Evolutionary conservation across 2,329 filamentous ascomycete genomes (phyloP).

Genomic region (Phaeoacremonium minimum): DNA sequence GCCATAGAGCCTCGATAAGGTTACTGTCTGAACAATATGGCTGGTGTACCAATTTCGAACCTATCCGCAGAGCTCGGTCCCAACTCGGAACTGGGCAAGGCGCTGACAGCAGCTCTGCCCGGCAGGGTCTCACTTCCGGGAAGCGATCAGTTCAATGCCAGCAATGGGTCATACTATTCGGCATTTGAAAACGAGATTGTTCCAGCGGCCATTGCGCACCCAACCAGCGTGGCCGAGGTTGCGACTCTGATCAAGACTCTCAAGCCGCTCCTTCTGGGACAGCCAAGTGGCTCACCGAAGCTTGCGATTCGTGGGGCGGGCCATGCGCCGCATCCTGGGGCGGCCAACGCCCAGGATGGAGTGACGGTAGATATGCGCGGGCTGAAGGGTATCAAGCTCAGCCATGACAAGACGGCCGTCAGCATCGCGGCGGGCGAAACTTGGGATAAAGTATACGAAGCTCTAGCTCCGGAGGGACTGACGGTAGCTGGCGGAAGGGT

Average conservation of each 20-base stretch:
- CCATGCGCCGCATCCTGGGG: slow-evolving; percentile 10
- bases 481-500: slow-evolving; percentile 10
- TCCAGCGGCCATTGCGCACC: slow-evolving; percentile 12
- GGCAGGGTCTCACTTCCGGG: too few relatives aligned
- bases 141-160: slow-evolving; percentile 10
- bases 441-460: slow-evolving; percentile 10
- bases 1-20: too few relatives aligned
- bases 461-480: slow-evolving; percentile 10
- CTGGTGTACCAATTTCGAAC: too few relatives aligned
- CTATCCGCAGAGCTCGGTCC: too few relatives aligned
- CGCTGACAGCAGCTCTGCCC: too few relatives aligned
- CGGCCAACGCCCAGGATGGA: slow-evolving; percentile 12
- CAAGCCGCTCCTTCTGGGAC: slow-evolving; percentile 7
- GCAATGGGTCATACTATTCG: slow-evolving; percentile 15
- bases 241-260: slow-evolving; percentile 8
- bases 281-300: slow-evolving; percentile 10
- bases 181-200: slow-evolving; percentile 14
- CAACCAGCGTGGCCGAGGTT: slow-evolving; percentile 8
- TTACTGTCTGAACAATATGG: too few relatives aligned
- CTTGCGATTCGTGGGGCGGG: slow-evolving; percentile 12
- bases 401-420: slow-evolving; percentile 7
- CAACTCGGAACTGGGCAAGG: too few relatives aligned
- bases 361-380: slow-evolving; percentile 13
- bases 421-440: slow-evolving; percentile 11
- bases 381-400: slow-evolving; percentile 10